Conservation (phyloP, 345 rosid genomes). For the Brassica cretica region DNA sequence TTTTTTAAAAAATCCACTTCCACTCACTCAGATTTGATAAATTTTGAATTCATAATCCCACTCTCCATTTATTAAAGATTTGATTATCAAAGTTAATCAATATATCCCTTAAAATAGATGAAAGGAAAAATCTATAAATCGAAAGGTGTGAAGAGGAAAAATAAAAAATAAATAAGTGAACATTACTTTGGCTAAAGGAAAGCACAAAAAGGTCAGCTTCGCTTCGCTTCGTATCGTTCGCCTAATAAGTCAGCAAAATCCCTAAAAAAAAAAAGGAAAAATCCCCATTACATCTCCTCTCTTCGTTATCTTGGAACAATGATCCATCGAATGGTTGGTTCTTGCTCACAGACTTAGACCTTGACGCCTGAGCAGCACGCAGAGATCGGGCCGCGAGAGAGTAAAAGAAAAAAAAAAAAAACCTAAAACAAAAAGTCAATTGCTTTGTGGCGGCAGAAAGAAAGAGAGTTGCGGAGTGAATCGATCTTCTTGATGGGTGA, state of each 20-base stretch:
- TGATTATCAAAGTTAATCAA: background rate
- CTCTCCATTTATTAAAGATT: background rate
- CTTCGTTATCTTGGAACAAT: slow-evolving; percentile 9
- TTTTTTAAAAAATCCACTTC: background rate
- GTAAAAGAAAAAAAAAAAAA: too few species aligned
- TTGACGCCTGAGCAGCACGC: slow-evolving; percentile 44
- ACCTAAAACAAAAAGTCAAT: slow-evolving; percentile 30
- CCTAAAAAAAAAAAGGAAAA: background rate
- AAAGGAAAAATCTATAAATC: background rate
- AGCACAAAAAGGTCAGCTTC: slow-evolving; percentile 15
- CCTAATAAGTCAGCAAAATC: background rate
- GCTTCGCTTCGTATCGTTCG: slow-evolving; percentile 11
- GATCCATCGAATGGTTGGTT: slow-evolving; percentile 24
- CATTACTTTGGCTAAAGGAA: background rate
- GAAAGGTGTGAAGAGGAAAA: background rate
- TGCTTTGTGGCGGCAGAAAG: slow-evolving; percentile 26
- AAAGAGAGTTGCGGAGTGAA: too few species aligned
- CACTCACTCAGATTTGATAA: background rate
- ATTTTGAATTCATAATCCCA: background rate
- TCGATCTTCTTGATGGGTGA: slow-evolving; percentile 54
- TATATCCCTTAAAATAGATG: background rate
- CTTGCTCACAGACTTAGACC: slow-evolving; percentile 21
- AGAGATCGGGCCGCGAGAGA: background rate
- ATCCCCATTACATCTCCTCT: background rate
- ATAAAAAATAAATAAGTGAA: background rate